phyloP scores from a whole-genome alignment of 163 green algal genomes.

The Scenedesmus sp. region DNA sequence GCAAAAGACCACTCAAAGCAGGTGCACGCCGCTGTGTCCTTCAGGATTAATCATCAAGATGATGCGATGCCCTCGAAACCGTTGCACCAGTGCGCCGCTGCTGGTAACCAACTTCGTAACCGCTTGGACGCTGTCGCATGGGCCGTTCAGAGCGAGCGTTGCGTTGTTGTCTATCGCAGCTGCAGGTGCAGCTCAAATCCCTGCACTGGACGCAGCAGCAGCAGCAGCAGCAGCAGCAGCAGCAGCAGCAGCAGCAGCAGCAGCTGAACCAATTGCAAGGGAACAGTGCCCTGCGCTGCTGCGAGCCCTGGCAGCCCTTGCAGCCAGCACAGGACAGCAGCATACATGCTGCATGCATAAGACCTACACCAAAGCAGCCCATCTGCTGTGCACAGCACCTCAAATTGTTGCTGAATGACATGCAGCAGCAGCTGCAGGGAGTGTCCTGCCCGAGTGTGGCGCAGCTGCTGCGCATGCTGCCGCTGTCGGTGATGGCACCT shows the following conservation, averaged over 20 bases:
- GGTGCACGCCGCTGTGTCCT: neutral
- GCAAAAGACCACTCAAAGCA: neutral
- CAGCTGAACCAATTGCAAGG: neutral
- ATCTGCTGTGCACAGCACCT: neutral
- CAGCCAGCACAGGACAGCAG: neutral
- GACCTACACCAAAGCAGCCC: neutral
- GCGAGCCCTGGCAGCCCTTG: neutral
- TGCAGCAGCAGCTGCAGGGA: slow-evolving; percentile 29
- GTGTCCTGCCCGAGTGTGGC: neutral
- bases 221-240: slow-evolving; percentile 19
- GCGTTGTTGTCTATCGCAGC: neutral
- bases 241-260: slow-evolving; percentile 15
- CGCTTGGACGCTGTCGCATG: neutral
- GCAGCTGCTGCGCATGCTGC: slow-evolving; percentile 3
- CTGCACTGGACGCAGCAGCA: slow-evolving; percentile 7
- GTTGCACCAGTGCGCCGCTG: neutral
- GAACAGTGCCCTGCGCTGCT: neutral
- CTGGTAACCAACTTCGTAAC: neutral
- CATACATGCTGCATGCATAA: neutral
- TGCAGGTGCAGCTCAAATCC: neutral
- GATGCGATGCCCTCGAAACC: neutral
- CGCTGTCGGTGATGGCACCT: neutral
- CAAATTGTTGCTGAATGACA: neutral
- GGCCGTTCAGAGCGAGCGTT: neutral
- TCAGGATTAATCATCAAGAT: neutral